Evolutionary conservation across 164 flowering plant genomes (phyloP).

Genomic region (Malania oleifera): DNA sequence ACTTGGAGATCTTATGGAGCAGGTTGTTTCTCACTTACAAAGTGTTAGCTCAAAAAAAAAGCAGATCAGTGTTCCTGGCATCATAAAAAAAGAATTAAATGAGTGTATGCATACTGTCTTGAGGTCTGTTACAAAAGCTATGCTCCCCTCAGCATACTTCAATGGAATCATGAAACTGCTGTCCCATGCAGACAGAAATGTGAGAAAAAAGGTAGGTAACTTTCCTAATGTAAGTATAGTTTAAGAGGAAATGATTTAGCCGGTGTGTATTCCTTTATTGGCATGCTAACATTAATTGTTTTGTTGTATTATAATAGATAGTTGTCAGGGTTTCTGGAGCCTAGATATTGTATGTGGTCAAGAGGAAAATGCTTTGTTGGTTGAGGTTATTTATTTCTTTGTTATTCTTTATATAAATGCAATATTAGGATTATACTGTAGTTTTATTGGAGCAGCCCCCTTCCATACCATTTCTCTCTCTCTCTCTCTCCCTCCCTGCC

Average conservation of each 20-base stretch:
- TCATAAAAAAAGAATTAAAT: slow-evolving; percentile 46
- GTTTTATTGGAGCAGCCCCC: too few relatives aligned
- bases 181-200: slow-evolving; percentile 35
- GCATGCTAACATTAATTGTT: too few relatives aligned
- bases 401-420: too few relatives aligned
- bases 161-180: slow-evolving; percentile 45
- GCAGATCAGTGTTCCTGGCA: slow-evolving; percentile 24
- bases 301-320: too few relatives aligned
- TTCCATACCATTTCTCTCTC: too few relatives aligned
- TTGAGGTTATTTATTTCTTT: too few relatives aligned
- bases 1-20: slow-evolving; percentile 69
- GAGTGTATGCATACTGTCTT: slow-evolving; percentile 39
- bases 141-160: slow-evolving; percentile 65
- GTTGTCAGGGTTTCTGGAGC: too few relatives aligned
- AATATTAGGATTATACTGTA: too few relatives aligned
- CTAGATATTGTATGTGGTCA: too few relatives aligned
- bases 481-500: too few relatives aligned
- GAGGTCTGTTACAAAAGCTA: slow-evolving; percentile 35
- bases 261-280: too few relatives aligned
- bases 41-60: slow-evolving; percentile 36
- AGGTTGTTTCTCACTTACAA: slow-evolving; percentile 39
- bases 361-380: too few relatives aligned
- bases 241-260: background rate
- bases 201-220: slow-evolving; percentile 70
- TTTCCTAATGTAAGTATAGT: background rate